These are phyloP conservation scores for Phalaenopsis equestris DNA, from an alignment of 106 monocot species.

Conservation along the genomic window DNA sequence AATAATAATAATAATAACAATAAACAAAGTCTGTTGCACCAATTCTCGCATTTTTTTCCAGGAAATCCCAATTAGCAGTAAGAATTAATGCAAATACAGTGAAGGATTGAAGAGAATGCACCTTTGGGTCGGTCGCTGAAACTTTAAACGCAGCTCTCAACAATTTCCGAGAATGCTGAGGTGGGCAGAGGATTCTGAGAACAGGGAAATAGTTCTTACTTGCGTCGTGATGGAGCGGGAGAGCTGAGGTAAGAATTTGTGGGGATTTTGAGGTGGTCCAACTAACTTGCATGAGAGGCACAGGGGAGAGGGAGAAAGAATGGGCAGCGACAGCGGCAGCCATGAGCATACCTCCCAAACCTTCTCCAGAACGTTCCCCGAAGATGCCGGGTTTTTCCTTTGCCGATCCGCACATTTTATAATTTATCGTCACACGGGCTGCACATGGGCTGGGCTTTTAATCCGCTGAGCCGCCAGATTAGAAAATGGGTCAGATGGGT, in stretches of 20 bases:
- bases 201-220: not conserved
- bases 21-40: not conserved
- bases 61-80: not conserved
- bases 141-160: slow-evolving; percentile 9
- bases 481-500: not conserved
- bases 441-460: no score
- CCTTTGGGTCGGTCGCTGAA: slow-evolving; percentile 17
- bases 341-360: slow-evolving; percentile 5
- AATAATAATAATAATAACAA: not conserved
- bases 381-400: not conserved
- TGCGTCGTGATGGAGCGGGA: slow-evolving; percentile 10
- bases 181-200: not conserved
- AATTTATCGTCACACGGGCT: no score
- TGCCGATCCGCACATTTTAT: not conserved
- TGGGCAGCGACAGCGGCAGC: slow-evolving; percentile 14
- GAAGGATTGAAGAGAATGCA: not conserved
- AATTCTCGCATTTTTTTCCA: not conserved
- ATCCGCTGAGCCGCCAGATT: no score
- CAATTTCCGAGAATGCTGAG: slow-evolving; percentile 6
- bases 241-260: slow-evolving; percentile 6
- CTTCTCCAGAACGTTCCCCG: slow-evolving; percentile 5
- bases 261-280: not conserved
- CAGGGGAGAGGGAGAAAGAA: slow-evolving; percentile 21
- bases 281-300: not conserved
- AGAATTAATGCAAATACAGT: not conserved